Percentiles rank a stretch among this genome's conserved stretches.
phyloP scores from a whole-genome alignment of 2,329 filamentous ascomycete species.

The Penicillium aurantiogriseum region DNA sequence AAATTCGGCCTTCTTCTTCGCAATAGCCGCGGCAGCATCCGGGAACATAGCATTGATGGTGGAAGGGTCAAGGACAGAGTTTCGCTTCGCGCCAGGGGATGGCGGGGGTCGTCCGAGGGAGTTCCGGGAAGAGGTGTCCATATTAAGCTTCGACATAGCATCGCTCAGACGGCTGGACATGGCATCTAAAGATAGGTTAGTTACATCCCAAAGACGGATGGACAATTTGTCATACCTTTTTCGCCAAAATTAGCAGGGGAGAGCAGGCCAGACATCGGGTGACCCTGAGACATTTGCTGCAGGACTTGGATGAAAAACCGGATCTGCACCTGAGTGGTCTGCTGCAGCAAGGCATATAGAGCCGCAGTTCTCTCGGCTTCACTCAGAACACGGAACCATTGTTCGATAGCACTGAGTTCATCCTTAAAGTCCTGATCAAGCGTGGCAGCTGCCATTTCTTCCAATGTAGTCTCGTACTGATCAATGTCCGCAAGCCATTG shows the following conservation, averaged over 20 bases:
- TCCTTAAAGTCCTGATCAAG: slow-evolving; percentile 99
- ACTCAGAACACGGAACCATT: slow-evolving; percentile 97
- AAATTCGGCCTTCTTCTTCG: slow-evolving; percentile 96
- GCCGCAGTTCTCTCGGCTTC: slow-evolving; percentile 95
- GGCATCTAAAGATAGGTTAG: slow-evolving; percentile 62
- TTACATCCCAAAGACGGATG: background rate
- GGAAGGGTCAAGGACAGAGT: slow-evolving; percentile 87
- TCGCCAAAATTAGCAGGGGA: slow-evolving; percentile 92
- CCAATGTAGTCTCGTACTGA: slow-evolving; percentile 96
- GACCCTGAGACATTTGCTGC: slow-evolving; percentile 98
- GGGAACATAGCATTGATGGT: slow-evolving; percentile 99
- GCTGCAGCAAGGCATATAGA: slow-evolving; percentile 90
- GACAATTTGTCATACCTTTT: slow-evolving; percentile 65
- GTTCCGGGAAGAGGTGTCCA: slow-evolving; percentile 75
- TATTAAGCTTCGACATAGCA: slow-evolving; percentile 92
- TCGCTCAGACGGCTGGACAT: slow-evolving; percentile 96
- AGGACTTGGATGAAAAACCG: slow-evolving; percentile 98
- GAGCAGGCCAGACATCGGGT: slow-evolving; percentile 92
- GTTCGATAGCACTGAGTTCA: slow-evolving; percentile 96
- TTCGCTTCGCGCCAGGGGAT: slow-evolving; percentile 78
- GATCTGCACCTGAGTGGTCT: slow-evolving; percentile 98
- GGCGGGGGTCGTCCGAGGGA: slow-evolving; percentile 79
- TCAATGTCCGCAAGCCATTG: slow-evolving; percentile 99
- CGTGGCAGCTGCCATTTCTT: slow-evolving; percentile 99
- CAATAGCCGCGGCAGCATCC: slow-evolving; percentile 96